A percentile compares a stretch with the other conserved stretches of the same genome.
These are phyloP conservation scores for Talaromyces sp. DNA, from an alignment of 2,329 filamentous ascomycete genomes.

Conservation along the genomic window DNA sequence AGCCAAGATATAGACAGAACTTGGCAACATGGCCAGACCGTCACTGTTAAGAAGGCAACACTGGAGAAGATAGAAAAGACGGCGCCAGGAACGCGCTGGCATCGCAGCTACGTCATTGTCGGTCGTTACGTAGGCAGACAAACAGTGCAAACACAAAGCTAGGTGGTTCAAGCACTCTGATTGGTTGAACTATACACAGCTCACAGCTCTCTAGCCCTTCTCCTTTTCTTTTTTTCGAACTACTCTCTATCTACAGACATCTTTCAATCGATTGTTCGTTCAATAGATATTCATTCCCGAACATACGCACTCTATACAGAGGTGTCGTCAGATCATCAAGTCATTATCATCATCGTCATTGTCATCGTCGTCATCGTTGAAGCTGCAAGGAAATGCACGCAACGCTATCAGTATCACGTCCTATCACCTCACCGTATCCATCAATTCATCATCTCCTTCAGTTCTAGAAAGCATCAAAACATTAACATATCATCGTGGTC, in stretches of 20 bases:
- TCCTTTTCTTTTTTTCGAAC: background rate
- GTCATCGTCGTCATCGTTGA: too few species aligned
- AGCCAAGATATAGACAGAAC: background rate
- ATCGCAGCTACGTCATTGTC: constrained; percentile 8
- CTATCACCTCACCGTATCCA: background rate
- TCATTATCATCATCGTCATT: constrained; percentile 14
- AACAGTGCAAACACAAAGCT: constrained; percentile 13
- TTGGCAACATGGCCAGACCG: background rate
- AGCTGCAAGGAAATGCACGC: background rate
- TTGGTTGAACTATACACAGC: background rate
- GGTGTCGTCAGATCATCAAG: constrained; percentile 13
- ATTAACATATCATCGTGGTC: background rate
- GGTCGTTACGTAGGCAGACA: background rate
- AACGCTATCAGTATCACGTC: background rate
- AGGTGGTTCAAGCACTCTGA: background rate
- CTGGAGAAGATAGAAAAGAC: background rate
- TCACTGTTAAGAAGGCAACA: background rate
- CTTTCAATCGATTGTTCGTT: background rate
- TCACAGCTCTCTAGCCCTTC: background rate
- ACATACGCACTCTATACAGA: constrained; percentile 7
- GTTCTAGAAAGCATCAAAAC: background rate
- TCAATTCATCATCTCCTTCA: background rate
- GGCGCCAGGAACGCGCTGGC: background rate
- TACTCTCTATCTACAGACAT: background rate
- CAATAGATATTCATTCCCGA: constrained; percentile 6